Evolutionary conservation across 257 asterid genomes (phyloP), one percentile per base, ranked within the genome.

Genomic region (Eustoma russellianum): DNA sequence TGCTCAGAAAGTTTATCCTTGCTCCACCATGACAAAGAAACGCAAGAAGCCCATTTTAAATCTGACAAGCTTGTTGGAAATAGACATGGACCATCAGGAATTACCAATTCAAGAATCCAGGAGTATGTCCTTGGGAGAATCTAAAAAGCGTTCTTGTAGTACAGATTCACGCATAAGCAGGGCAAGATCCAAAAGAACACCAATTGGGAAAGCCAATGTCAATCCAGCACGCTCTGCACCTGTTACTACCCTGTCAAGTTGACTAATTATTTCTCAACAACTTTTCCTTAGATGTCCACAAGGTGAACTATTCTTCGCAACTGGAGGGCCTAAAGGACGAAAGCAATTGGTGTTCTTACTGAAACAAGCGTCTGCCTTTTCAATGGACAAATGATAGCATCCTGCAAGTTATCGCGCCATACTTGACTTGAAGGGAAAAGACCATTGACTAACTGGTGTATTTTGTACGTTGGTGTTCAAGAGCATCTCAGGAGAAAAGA

Each of bases 131-230:
- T 46, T 57, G 11, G 74, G 64, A 69, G 74, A 67, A 33, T 63
- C 73, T 28, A 77, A 82, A 67, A 85, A 80, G 70, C 83, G 79
- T 24, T 62, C 66, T 9, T 57, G 76, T 50, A 56, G 68, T 59
- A 44, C 62, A n/a, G 61, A 50, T 33, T 41, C 72, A 28, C 48
- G 14, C 45, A 9, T 57, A 12, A 45, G 61, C 60, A 45, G 40
- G 41, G 66, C 56, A 3, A 50, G 51, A 43, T 48, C 74, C 13
- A 70, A 52, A 64, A 70, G 71, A 53, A 66, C 47, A 44, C 34
- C 69, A 9, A 62, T 52, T 62, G 19, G 56, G 34, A 63, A 62
- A 44, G 43, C 45, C 24, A 74, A 66, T 12, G 62, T 13, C 24
- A 66, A 44, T 65, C 67, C 54, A 58, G 75, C 65, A 30, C 69